These are phyloP conservation scores for Mortierella sp. DNA, from an alignment of 371 early-diverging fungal genomes.

Conservation along the genomic window DNA sequence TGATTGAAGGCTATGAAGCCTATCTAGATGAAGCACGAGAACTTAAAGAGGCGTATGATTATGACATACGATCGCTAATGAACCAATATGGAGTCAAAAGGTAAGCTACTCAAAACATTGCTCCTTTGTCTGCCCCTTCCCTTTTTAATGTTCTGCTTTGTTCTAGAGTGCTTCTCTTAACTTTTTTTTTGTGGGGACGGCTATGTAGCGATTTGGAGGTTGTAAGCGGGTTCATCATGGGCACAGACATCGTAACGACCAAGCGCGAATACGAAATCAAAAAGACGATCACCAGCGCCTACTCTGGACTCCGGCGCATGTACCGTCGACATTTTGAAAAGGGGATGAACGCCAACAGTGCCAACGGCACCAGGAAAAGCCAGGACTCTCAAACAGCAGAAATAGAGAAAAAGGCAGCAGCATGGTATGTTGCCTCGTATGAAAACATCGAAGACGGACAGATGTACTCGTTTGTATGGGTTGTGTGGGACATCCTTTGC, in stretches of 20 bases:
- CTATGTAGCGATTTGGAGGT: conserved; percentile 50
- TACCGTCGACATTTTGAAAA: conserved; percentile 38
- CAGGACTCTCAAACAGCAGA: too few relatives aligned
- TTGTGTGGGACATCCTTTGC: conserved; percentile 63
- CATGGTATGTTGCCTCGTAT: conserved; percentile 84
- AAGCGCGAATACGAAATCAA: conserved; percentile 61
- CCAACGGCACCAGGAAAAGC: not conserved
- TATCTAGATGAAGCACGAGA: conserved; percentile 66
- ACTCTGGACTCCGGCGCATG: conserved; percentile 50
- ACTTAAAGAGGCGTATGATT: conserved; percentile 59
- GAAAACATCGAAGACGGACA: conserved; percentile 52
- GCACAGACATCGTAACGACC: conserved; percentile 31
- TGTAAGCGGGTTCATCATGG: conserved; percentile 53
- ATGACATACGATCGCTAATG: conserved; percentile 65
- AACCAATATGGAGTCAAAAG: conserved; percentile 73
- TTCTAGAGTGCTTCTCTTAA: not conserved
- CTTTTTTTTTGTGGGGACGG: conserved; percentile 11
- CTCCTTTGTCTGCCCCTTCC: too few relatives aligned
- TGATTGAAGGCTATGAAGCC: conserved; percentile 62
- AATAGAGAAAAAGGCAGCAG: conserved; percentile 66
- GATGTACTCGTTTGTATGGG: conserved; percentile 77
- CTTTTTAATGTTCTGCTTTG: conserved; percentile 3
- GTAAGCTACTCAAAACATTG: conserved; percentile 50
- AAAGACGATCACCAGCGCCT: conserved; percentile 56
- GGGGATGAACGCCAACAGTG: conserved; percentile 7